Evolutionary conservation across 106 monocot genomes (phyloP).

Genomic region (Alisma plantagoaquatica): DNA sequence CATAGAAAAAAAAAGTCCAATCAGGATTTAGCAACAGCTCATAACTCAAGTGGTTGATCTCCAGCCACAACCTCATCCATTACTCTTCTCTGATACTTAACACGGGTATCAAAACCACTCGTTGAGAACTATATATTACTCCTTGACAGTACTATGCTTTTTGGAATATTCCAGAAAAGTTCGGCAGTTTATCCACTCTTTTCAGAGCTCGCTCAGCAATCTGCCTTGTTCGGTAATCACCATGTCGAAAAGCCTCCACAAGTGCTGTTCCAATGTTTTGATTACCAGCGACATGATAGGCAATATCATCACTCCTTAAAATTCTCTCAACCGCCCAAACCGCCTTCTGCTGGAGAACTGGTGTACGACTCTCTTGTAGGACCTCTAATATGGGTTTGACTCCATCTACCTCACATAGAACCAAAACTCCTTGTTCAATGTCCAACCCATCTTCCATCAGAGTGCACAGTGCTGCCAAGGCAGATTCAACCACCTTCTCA

Average conservation of each 20-base stretch:
- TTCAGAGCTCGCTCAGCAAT: slow-evolving; percentile 82
- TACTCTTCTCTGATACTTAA: no score
- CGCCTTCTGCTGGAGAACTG: slow-evolving; percentile 47
- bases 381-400: slow-evolving; percentile 63
- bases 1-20: no score
- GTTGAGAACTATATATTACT: no score
- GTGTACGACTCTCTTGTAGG: slow-evolving; percentile 40
- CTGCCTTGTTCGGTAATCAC: slow-evolving; percentile 73
- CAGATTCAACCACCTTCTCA: slow-evolving; percentile 18
- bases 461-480: slow-evolving; percentile 20
- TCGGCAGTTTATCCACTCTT: slow-evolving; percentile 79
- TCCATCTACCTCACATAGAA: slow-evolving; percentile 55
- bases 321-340: slow-evolving; percentile 98
- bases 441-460: slow-evolving; percentile 27
- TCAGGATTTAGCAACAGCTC: no score
- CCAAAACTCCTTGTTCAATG: slow-evolving; percentile 59
- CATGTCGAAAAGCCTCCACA: slow-evolving; percentile 79
- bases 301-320: slow-evolving; percentile 74
- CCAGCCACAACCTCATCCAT: no score
- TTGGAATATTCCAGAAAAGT: slow-evolving; percentile 82
- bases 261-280: slow-evolving; percentile 70
- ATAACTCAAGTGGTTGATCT: no score
- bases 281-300: slow-evolving; percentile 47
- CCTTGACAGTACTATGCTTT: no score
- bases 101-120: no score